Base-by-base conservation (phyloP, 148 eudicot genomes). In the Persicaria tinctoria region DNA sequence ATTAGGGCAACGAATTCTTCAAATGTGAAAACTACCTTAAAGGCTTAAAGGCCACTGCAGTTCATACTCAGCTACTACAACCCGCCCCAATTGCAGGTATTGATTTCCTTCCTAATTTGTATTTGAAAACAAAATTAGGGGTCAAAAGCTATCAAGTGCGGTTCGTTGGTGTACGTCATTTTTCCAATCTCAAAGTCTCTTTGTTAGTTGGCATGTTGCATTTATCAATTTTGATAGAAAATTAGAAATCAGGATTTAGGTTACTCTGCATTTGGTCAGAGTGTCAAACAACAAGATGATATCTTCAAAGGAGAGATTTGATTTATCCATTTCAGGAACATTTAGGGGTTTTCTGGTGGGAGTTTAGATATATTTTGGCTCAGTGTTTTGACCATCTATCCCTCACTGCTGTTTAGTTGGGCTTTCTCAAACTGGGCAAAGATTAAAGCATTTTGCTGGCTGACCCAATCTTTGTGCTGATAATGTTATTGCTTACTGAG, bases 31-130 rank as follows among this genome's bases (percentile, higher is more conserved):
- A 91, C 73, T 89, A 81, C 55, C 88, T 89, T 20, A 93, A 93
- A 87, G 17, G 27, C 88, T 89, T 20, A 93, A 93, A 32, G 41
- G 98, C 98, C 16, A 97, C 97, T 79, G 98, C 97, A 71, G 70
- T 91, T 17, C 91, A 93, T 75, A 91, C 97, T 80, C 98, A 93
- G 89, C 73, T 94, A 96, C 53, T 76, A 83, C 7, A 93, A 91
- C 50, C 81, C 88, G 18, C 81, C 97, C 51, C 98, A 91, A 91
- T 68, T 91, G 84, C 77, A 93, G 98, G 98, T 92, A 50, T 55
- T 55, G 6, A 14, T 55, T 55, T 14, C 59, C 27, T 62, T 62
- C 45, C 27, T 23, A 62, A 62, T 27, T 18, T 20, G 10, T 23
- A 1, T 2, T 62, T 23, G 68, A 5, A 13, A 17, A 59, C 20